Percentiles rank a stretch among this genome's conserved stretches.
Evolutionary conservation across 768 basidiomycete species (phyloP).

Genomic region (Candolleomyces aberdarensis): DNA sequence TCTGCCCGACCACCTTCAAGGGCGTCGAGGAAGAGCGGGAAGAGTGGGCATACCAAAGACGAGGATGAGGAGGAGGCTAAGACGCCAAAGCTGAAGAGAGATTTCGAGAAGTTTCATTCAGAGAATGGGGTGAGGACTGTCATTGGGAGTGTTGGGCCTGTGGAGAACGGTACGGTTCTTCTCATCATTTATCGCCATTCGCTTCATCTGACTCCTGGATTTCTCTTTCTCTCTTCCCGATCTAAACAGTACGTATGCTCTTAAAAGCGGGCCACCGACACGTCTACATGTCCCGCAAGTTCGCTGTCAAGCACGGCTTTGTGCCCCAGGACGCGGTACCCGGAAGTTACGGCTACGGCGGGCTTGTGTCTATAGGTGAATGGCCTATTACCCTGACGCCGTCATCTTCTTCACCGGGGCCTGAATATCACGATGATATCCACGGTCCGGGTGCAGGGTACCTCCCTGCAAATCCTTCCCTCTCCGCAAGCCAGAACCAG

Average conservation of each 20-base stretch:
- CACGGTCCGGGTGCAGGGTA: no score
- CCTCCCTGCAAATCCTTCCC: no score
- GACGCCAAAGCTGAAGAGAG: slow-evolving; percentile 63
- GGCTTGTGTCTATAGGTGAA: slow-evolving; percentile 78
- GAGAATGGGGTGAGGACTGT: slow-evolving; percentile 95
- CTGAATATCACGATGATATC: no score
- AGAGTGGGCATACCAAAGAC: slow-evolving; percentile 12
- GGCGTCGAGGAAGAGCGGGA: slow-evolving; percentile 36
- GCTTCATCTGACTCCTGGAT: background rate
- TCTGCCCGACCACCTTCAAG: slow-evolving; percentile 32
- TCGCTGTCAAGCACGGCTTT: slow-evolving; percentile 84
- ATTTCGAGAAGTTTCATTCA: slow-evolving; percentile 82
- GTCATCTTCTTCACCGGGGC: slow-evolving; percentile 29
- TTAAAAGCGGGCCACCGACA: slow-evolving; percentile 89
- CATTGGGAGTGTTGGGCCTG: slow-evolving; percentile 87
- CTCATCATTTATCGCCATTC: background rate
- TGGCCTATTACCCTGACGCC: slow-evolving; percentile 79
- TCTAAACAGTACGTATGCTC: slow-evolving; percentile 77
- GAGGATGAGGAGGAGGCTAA: slow-evolving; percentile 38
- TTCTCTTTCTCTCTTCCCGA: background rate
- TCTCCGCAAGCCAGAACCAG: no score
- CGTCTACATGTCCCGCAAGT: slow-evolving; percentile 94
- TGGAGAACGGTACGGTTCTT: slow-evolving; percentile 63
- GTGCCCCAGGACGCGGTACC: slow-evolving; percentile 84
- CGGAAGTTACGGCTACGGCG: slow-evolving; percentile 92